These are phyloP conservation scores for Phytopythium oedochilum DNA, from an alignment of 352 stramenopile species.

Conservation along the genomic window DNA sequence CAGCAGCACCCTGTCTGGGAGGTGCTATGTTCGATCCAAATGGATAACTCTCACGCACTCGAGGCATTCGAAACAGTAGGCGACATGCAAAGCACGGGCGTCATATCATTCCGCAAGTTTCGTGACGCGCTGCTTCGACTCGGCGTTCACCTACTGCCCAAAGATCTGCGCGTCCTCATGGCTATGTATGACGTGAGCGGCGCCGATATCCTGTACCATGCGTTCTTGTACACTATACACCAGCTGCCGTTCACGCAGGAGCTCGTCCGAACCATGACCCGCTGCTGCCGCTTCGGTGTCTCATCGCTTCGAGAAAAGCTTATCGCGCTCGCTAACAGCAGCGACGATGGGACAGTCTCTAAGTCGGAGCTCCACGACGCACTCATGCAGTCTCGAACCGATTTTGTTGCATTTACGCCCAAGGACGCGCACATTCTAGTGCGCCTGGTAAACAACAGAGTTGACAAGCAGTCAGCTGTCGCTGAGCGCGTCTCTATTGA, in stretches of 20 bases:
- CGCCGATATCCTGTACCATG: constrained; percentile 41
- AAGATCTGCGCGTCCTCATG: constrained; percentile 41
- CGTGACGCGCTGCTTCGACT: constrained; percentile 30
- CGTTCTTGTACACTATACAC: constrained; percentile 32
- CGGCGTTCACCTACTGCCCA: constrained; percentile 24
- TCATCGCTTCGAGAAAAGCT: constrained; percentile 32
- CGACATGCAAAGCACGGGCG: constrained; percentile 39
- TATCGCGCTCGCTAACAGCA: constrained; percentile 20
- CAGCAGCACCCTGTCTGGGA: constrained; percentile 19
- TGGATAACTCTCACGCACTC: constrained; percentile 27
- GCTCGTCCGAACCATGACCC: constrained; percentile 17
- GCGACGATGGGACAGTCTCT: constrained; percentile 31
- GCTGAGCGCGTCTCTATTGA: constrained; percentile 26
- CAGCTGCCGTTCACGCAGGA: constrained; percentile 19
- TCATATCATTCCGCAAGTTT: constrained; percentile 41
- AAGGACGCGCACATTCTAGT: constrained; percentile 34
- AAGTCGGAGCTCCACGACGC: constrained; percentile 35
- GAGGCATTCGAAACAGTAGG: constrained; percentile 35
- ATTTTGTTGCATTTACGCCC: constrained; percentile 26
- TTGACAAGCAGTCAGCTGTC: not conserved
- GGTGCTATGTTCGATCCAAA: constrained; percentile 15
- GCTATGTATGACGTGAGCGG: constrained; percentile 48
- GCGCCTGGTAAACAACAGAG: constrained; percentile 13
- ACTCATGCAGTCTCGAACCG: constrained; percentile 22
- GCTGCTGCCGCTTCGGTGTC: constrained; percentile 36